Base-by-base conservation (phyloP, 768 basidiomycete genomes). In the Naematelia aurantialba region DNA sequence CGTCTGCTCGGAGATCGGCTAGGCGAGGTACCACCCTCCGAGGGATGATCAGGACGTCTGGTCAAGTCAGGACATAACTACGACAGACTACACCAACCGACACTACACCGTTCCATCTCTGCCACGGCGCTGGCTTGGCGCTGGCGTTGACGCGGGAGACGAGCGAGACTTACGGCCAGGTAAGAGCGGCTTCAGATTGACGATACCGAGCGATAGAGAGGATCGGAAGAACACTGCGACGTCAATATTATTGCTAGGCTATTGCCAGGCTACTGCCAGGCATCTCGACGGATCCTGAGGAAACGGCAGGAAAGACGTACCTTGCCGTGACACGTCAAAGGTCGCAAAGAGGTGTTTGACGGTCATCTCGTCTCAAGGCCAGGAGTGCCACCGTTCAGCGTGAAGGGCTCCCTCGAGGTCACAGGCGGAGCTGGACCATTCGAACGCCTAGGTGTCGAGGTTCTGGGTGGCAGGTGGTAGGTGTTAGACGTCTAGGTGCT, bases 141-240 rank as follows among this genome's bases (percentile, higher is more conserved):
- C n/a, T n/a, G n/a, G n/a, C n/a, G n/a, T n/a, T n/a, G n/a, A n/a
- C n/a, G 44, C 47, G 24, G 3, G 0, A 11, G 21, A n/a, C 21
- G 48, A 19, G 5, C 31, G 5, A 11, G 42, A 83, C 89, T 79
- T 77, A 98, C 94, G 92, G 49, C 92, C 92, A 42, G 91, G 91
- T 8, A 93, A 85, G 65, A 96, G 86, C 0, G 93, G 94, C 68
- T 91, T 96, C 61, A 96, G 84, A 74, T 98, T 98, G 47, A 97
- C 93, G 62, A 96, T 87, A 1, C 89, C 94, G 76, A 83, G 88
- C 0, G 88, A 84, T 12, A 88, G 81, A 1, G 83, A 66, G 2
- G 84, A 82, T 24, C 84, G 82, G 69, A 87, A 86, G 76, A 93
- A 78, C 8, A 70, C 74, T 75, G 26, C 1, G 17, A 11, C 5